Base-by-base conservation (phyloP, 805 yeast genomes). In the Priceomyces melissophilus region DNA sequence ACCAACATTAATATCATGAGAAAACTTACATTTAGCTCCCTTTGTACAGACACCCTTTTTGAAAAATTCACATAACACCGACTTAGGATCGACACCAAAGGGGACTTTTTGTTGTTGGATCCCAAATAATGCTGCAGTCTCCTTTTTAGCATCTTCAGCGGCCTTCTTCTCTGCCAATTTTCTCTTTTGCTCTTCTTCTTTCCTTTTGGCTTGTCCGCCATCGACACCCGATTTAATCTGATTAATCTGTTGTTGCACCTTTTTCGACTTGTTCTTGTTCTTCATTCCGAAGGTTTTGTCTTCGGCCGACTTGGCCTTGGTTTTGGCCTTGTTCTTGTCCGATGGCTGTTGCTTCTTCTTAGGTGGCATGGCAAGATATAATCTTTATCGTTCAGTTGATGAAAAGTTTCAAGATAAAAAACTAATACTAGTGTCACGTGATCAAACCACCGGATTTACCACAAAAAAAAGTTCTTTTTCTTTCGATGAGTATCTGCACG, bases 31-130 rank as follows among this genome's bases (percentile, higher is more conserved):
- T 58, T 76, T 77, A 55, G 78, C 75, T 30, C 93, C 93, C 61
- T 84, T 84, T 49, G 82, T 79, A 78, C 99, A 93, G 17, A 96
- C 88, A 32, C 76, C 75, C 50, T 84, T 79, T 66, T 83, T 93
- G 79, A 88, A 91, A 64, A 80, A 81, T 43, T 87, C 86, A 78
- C 99, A 93, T 14, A 93, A 65, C 28, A 93, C 84, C 1, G 96
- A 80, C 67, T 93, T 91, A 40, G 99, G 99, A 67, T 93, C 98
- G 44, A 89, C 97, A 39, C 99, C 99, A 57, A 91, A 89, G 32
- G 96, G 96, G 26, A 91, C 87, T 59, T 87, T 88, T 61, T 87
- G 97, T 35, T 71, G 74, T 40, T 78, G 84, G 38, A 87, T 71
- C 26, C 81, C 84, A 53, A 88, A 77, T 34, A 91, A 65, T 12